Conservation (phyloP, 108 stramenopile genomes). For the Cyclotella cryptica region DNA sequence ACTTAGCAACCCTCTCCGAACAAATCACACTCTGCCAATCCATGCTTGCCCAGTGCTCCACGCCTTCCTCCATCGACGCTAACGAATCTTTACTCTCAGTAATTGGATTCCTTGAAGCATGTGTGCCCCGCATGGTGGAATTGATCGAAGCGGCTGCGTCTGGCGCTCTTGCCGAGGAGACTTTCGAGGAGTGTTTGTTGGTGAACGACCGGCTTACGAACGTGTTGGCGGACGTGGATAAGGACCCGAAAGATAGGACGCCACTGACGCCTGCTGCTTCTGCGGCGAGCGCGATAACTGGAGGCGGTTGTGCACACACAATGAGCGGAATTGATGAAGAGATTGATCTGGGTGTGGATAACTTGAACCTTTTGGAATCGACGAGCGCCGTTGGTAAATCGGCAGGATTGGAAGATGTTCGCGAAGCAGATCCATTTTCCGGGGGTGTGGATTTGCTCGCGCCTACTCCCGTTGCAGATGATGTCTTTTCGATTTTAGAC, state of each 20-base stretch:
- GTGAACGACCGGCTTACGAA: constrained; percentile 80
- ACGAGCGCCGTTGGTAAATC: constrained; percentile 6
- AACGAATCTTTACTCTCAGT: constrained; percentile 66
- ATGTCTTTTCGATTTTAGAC: constrained; percentile 35
- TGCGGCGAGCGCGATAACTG: constrained; percentile 3
- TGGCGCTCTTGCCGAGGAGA: constrained; percentile 67
- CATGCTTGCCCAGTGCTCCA: constrained; percentile 54
- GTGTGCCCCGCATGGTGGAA: constrained; percentile 86
- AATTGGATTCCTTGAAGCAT: constrained; percentile 87
- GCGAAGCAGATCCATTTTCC: constrained; percentile 34
- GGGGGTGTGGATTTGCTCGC: constrained; percentile 28
- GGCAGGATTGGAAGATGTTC: constrained; percentile 20
- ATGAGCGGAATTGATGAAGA: neutral
- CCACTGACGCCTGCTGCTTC: constrained; percentile 26
- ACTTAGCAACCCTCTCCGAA: constrained; percentile 67
- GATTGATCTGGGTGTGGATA: constrained; percentile 11
- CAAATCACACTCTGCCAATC: constrained; percentile 75
- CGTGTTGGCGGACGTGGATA: constrained; percentile 55
- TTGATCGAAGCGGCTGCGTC: constrained; percentile 73
- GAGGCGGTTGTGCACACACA: neutral
- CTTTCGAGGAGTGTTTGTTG: constrained; percentile 73
- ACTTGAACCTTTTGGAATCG: constrained; percentile 8
- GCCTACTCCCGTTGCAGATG: constrained; percentile 29
- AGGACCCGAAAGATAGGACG: constrained; percentile 33
- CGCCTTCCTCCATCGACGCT: constrained; percentile 40